Percentiles rank a stretch among this genome's conserved stretches.
Conservation (phyloP, 208 protist species). For the Trichomonas tenax region DNA sequence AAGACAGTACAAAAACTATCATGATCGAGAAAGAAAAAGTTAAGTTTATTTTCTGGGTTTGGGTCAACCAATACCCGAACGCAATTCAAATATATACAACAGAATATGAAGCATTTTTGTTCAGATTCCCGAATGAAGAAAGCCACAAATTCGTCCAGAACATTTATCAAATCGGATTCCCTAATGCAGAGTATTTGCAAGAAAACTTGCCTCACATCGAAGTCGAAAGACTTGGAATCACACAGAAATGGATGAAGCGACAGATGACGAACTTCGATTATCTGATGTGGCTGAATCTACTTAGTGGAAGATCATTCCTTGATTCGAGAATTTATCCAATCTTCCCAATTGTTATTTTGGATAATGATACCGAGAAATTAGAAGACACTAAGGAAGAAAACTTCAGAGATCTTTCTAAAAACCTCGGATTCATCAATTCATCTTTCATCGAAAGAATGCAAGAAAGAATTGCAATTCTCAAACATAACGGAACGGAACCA, state of each 20-base stretch:
- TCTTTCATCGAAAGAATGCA: neutral
- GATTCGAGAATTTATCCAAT: neutral
- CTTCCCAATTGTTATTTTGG: neutral
- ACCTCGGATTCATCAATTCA: neutral
- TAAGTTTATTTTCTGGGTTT: neutral
- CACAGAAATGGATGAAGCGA: neutral
- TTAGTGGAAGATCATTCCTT: neutral
- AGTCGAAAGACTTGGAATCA: neutral
- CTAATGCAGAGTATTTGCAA: neutral
- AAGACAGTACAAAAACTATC: neutral
- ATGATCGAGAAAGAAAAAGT: neutral
- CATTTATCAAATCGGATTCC: neutral
- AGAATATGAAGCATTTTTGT: neutral
- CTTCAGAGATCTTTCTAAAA: neutral
- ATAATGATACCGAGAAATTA: neutral
- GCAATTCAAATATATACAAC: neutral
- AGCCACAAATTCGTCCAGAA: neutral
- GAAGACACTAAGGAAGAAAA: neutral
- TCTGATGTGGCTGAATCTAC: neutral
- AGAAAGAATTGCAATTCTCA: neutral
- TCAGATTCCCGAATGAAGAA: neutral
- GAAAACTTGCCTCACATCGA: neutral
- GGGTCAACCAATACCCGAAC: neutral
- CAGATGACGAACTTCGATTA: neutral
- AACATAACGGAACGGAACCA: neutral